These are phyloP conservation scores for Diplodia intermedia DNA, from an alignment of 2,329 filamentous ascomycete species.

Conservation along the genomic window DNA sequence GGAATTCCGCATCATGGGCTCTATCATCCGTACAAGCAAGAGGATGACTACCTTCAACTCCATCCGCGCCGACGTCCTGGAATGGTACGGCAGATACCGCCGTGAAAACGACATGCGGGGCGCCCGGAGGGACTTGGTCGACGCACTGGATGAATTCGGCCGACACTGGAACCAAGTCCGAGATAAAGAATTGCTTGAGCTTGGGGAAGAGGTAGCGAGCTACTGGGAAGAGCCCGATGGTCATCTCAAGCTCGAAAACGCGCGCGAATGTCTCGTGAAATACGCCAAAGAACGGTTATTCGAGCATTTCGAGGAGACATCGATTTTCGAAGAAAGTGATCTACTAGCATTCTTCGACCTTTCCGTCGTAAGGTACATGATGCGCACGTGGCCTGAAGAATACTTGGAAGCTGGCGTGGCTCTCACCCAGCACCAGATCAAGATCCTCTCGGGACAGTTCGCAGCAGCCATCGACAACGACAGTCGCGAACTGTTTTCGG, in stretches of 20 bases:
- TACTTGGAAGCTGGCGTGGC: background rate
- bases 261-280: background rate
- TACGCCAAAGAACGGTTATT: background rate
- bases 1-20: background rate
- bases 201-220: background rate
- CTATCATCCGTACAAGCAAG: background rate
- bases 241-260: too few relatives aligned
- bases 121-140: too few relatives aligned
- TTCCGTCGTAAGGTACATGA: background rate
- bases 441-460: background rate
- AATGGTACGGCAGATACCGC: too few relatives aligned
- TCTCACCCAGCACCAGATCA: background rate
- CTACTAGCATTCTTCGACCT: background rate
- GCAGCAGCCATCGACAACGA: too few relatives aligned
- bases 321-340: background rate
- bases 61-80: too few relatives aligned
- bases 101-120: too few relatives aligned
- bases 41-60: background rate
- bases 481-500: too few relatives aligned
- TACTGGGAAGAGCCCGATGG: too few relatives aligned
- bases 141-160: too few relatives aligned
- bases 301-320: background rate
- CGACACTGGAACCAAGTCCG: too few relatives aligned
- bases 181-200: background rate
- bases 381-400: conserved; percentile 3